Base-by-base conservation (phyloP, 2,329 filamentous ascomycete genomes). In the Amauroascus niger region DNA sequence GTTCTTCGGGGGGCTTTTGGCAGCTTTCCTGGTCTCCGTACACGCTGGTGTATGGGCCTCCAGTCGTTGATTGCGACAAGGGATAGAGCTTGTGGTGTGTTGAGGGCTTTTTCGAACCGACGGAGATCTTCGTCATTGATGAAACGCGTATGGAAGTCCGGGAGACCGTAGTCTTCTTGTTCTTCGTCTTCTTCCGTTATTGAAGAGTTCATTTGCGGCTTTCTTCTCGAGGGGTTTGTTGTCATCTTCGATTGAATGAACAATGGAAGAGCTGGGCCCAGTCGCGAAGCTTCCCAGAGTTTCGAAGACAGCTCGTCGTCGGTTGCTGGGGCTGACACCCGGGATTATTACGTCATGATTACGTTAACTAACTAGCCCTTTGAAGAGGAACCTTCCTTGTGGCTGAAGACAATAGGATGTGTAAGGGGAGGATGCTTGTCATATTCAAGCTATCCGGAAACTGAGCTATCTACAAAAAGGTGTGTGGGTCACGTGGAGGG, bases 51-150 rank as follows among this genome's bases (percentile, higher is more conserved):
- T 11, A 97, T 81, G 0, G 93, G 93, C 14, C 87, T 84, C 93
- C 93, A 98, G 74, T 98, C 93, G 68, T 95, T 95, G 65, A 94
- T 82, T 39, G 93, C 91, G 2, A 88, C 87, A 63, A 97, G 82
- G 33, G 86, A 82, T 39, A 84, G 77, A 1, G 81, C 80, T 57
- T 94, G 88, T 0, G 90, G 88, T 1, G 87, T 87, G n/a, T 82
- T 79, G 7, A 96, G 79, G 6, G 91, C 91, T 55, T 80, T 81
- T 57, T 86, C 83, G 68, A 97, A 97, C 52, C 86, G 83, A 35
- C 79, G 76, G 30, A 95, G 75, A 64, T 95, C 85, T 55, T 81
- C 81, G 39, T 83, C 75, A 43, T 79, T 71, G 61, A 94, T 76
- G 66, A 96, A 96, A 54, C 93, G 82, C 63, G 79, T 78, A 67